Percentiles rank a stretch among this genome's conserved stretches.
phyloP scores from a whole-genome alignment of 371 early-diverging fungal genomes.

The Quaeritorhiza haematococci region DNA sequence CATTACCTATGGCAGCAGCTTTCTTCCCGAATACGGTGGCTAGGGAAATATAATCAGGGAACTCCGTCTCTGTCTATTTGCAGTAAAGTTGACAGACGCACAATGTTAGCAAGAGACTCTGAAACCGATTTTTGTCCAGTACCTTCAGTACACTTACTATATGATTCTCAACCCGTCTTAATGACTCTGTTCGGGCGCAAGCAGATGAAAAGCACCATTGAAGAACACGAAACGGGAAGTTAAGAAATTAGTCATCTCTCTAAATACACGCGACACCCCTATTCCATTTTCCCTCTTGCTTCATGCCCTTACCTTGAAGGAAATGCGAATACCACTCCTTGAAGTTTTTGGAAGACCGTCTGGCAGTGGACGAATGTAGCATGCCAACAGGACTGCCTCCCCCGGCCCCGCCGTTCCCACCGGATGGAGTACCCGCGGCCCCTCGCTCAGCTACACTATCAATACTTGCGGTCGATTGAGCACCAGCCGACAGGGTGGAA shows the following conservation, averaged over 20 bases:
- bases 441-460: too few species aligned
- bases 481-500: not conserved
- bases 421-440: too few species aligned
- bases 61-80: too few species aligned
- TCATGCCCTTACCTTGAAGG: slow-evolving; percentile 5
- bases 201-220: not conserved
- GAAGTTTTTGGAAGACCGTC: not conserved
- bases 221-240: not conserved
- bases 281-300: slow-evolving; percentile 1
- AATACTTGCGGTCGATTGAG: not conserved
- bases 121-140: too few species aligned
- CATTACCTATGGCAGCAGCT: slow-evolving; percentile 6
- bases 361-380: not conserved
- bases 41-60: slow-evolving; percentile 27
- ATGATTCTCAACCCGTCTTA: too few species aligned
- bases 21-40: slow-evolving; percentile 27
- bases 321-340: slow-evolving; percentile 12
- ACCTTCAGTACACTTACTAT: too few species aligned
- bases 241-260: slow-evolving; percentile 3
- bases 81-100: too few species aligned
- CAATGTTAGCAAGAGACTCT: too few species aligned
- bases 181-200: slow-evolving; percentile 4
- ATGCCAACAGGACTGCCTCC: too few species aligned
- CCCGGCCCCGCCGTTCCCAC: not conserved
- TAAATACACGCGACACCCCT: not conserved